Percentiles rank a stretch among this genome's conserved stretches.
Conservation (phyloP, 352 stramenopile genomes). For the Globisporangium perplexum region DNA sequence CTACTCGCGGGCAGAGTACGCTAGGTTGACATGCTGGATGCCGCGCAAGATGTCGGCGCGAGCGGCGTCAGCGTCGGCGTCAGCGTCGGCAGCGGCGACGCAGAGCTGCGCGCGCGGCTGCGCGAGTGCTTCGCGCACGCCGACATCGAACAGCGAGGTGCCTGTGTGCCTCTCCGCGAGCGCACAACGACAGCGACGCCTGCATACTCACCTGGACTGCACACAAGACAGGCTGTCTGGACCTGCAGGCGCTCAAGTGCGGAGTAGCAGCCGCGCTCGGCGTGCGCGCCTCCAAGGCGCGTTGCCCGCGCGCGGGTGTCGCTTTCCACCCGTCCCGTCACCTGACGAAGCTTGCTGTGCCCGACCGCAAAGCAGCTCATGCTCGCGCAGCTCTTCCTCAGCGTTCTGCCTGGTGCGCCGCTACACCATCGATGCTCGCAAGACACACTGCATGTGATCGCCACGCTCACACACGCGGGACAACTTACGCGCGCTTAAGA, state of each 20-base stretch:
- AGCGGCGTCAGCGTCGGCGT: too few relatives aligned
- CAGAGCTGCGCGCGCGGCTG: constrained; percentile 8
- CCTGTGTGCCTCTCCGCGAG: background rate
- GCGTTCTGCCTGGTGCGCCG: constrained; percentile 5
- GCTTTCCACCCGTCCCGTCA: too few relatives aligned
- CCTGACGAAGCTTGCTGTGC: too few relatives aligned
- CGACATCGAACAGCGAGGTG: constrained; percentile 26
- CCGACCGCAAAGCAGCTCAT: constrained; percentile 26
- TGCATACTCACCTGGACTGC: background rate
- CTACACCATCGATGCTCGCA: too few relatives aligned
- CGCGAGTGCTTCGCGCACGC: constrained; percentile 42
- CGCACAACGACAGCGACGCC: background rate
- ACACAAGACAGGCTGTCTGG: constrained; percentile 26
- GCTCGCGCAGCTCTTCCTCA: constrained; percentile 51
- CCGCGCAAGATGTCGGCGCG: too few relatives aligned
- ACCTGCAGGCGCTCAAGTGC: constrained; percentile 54
- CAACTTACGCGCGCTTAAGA: background rate
- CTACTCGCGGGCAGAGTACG: background rate
- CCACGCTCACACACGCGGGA: background rate
- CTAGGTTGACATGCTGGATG: too few relatives aligned
- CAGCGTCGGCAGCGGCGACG: too few relatives aligned
- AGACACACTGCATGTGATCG: background rate
- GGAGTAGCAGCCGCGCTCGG: constrained; percentile 54
- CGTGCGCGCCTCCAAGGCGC: constrained; percentile 56
- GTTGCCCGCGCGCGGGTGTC: background rate